These are phyloP conservation scores for Curvularia spicifera DNA, from an alignment of 2,329 filamentous ascomycete genomes.

Conservation along the genomic window DNA sequence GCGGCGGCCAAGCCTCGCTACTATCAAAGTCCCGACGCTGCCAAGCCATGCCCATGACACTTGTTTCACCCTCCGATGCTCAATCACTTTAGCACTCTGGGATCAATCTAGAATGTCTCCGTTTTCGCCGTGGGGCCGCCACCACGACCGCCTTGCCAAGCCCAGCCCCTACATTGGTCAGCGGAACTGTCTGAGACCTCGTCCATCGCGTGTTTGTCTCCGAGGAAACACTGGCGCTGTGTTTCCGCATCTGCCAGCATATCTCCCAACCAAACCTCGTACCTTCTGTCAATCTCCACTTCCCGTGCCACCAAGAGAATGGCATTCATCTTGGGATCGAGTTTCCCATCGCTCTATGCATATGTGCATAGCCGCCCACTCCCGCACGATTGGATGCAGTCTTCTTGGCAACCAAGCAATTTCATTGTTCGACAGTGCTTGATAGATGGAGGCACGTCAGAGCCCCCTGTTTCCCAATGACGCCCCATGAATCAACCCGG, in stretches of 20 bases:
- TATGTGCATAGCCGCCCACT: not conserved
- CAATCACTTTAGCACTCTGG: conserved; percentile 9
- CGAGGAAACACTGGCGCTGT: not conserved
- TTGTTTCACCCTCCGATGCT: conserved; percentile 19
- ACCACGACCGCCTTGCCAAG: not conserved
- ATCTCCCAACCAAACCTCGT: not conserved
- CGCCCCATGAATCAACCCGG: not conserved
- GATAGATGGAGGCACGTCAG: not conserved
- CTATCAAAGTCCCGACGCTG: conserved; percentile 6
- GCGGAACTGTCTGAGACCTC: not conserved
- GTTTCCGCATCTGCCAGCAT: not conserved
- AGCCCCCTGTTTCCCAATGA: not conserved
- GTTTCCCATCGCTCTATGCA: not conserved
- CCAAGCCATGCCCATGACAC: conserved; percentile 20
- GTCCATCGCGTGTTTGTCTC: not conserved
- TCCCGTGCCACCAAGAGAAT: not conserved
- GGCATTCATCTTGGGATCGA: not conserved
- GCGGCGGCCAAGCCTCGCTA: conserved; percentile 13
- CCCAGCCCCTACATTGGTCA: not conserved
- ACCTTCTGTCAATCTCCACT: not conserved
- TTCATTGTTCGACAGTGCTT: not conserved
- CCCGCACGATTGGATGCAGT: not conserved
- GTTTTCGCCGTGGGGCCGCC: not conserved
- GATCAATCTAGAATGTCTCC: not conserved
- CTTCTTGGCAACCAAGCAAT: not conserved